Evolutionary conservation across 208 protist genomes (phyloP).

Genomic region (Wallacemonas sp.): DNA sequence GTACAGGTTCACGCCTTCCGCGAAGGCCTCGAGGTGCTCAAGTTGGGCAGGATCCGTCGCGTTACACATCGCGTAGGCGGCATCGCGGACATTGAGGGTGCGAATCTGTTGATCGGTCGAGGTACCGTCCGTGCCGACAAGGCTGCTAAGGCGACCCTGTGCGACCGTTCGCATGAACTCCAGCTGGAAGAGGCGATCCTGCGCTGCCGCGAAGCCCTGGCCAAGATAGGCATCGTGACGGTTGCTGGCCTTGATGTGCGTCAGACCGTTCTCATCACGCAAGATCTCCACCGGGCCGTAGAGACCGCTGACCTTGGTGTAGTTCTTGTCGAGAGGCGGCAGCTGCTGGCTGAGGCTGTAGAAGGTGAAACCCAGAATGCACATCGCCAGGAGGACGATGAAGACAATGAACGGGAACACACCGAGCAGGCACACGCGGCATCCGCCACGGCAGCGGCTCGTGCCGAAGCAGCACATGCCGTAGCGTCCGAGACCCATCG

Average conservation of each 20-base stretch:
- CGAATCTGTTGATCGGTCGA: conserved; percentile 36
- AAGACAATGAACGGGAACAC: conserved; percentile 52
- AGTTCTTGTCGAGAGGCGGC: conserved; percentile 45
- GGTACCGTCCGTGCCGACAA: conserved; percentile 37
- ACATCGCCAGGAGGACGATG: conserved; percentile 40
- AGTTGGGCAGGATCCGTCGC: conserved; percentile 20
- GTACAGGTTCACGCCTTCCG: conserved; percentile 58
- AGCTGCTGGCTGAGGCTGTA: conserved; percentile 50
- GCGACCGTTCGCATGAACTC: conserved; percentile 53
- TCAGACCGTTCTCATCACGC: conserved; percentile 49
- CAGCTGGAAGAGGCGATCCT: conserved; percentile 70
- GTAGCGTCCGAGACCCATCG: conserved; percentile 41
- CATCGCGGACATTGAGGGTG: conserved; percentile 44
- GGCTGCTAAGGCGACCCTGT: conserved; percentile 31
- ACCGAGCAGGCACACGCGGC: conserved; percentile 38
- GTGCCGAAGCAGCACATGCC: conserved; percentile 54
- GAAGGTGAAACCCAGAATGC: conserved; percentile 47
- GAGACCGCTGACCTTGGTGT: conserved; percentile 42
- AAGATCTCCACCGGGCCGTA: conserved; percentile 41
- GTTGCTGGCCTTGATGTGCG: conserved; percentile 48
- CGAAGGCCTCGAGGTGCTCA: conserved; percentile 41
- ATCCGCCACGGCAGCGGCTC: conserved; percentile 16
- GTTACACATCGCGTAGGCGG: conserved; percentile 42
- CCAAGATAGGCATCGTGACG: conserved; percentile 64
- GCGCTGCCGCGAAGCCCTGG: conserved; percentile 60